phyloP scores from a whole-genome alignment of 371 early-diverging fungal species.

The Haplosporangium sp. region DNA sequence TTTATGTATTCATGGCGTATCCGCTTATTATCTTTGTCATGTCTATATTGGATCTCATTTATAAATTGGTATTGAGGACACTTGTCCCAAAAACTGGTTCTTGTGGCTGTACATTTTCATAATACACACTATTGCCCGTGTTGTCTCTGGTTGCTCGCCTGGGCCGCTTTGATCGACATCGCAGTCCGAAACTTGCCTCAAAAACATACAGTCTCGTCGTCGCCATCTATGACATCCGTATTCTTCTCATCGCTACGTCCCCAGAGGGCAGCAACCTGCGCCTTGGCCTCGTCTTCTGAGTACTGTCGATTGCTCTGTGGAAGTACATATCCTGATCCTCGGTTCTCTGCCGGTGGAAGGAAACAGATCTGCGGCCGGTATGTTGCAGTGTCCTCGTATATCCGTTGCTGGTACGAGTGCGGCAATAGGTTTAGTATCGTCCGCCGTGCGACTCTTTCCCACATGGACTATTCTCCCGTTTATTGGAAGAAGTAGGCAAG shows the following conservation, averaged over 20 bases:
- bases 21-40: too few species aligned
- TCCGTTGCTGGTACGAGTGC: slow-evolving; percentile 9
- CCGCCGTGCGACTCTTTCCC: slow-evolving; percentile 8
- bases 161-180: too few species aligned
- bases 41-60: too few species aligned
- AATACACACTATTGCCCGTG: too few species aligned
- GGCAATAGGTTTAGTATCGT: slow-evolving; percentile 15
- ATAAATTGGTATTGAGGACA: too few species aligned
- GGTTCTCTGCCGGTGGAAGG: slow-evolving; percentile 1
- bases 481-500: not conserved
- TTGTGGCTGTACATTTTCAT: too few species aligned
- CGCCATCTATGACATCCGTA: too few species aligned
- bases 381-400: not conserved
- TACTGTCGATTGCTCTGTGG: slow-evolving; percentile 1
- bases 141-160: too few species aligned
- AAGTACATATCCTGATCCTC: not conserved
- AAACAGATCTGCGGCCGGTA: slow-evolving; percentile 29
- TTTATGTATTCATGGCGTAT: too few species aligned
- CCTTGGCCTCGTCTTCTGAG: slow-evolving; percentile 1
- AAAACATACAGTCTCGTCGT: too few species aligned
- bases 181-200: too few species aligned
- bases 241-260: not conserved
- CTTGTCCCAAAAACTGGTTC: too few species aligned
- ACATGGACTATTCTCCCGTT: slow-evolving; percentile 3
- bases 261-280: slow-evolving; percentile 3